phyloP scores from a whole-genome alignment of 169 alveolate genomes.

The Eimeria falciformis region DNA sequence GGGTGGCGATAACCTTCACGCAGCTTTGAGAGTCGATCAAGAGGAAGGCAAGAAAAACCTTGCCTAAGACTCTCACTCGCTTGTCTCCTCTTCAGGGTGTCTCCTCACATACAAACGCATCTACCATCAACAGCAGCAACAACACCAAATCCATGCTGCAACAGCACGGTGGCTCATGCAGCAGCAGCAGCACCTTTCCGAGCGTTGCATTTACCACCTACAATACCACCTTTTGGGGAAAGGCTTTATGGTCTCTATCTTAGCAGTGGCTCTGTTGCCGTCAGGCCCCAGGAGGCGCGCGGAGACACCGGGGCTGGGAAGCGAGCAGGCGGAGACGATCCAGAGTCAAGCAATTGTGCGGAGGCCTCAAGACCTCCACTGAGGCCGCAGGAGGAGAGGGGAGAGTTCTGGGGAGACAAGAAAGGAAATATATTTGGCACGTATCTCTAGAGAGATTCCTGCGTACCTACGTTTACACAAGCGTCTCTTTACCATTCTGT shows the following conservation, averaged over 20 bases:
- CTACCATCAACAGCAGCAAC: too few species aligned
- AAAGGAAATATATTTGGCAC: too few species aligned
- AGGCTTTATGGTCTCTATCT: background rate
- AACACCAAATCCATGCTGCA: too few species aligned
- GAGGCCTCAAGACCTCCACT: background rate
- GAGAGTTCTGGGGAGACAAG: too few species aligned
- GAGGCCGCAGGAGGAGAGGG: background rate
- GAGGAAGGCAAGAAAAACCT: too few species aligned
- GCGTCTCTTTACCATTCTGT: too few species aligned
- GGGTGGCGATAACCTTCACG: background rate
- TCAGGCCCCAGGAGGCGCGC: background rate
- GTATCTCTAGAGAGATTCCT: too few species aligned
- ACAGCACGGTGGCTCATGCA: background rate
- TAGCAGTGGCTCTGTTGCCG: slow-evolving; percentile 18
- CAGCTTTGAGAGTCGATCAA: background rate
- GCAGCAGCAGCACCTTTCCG: slow-evolving; percentile 33
- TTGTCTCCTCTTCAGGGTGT: too few species aligned
- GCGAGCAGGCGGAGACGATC: background rate
- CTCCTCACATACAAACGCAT: too few species aligned
- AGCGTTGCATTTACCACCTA: background rate
- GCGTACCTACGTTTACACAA: too few species aligned
- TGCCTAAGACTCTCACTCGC: too few species aligned
- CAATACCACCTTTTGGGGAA: background rate
- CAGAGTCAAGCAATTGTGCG: background rate
- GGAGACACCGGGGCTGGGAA: background rate